phyloP scores from a whole-genome alignment of 2,329 filamentous ascomycete genomes.

The Alternaria infectoria region DNA sequence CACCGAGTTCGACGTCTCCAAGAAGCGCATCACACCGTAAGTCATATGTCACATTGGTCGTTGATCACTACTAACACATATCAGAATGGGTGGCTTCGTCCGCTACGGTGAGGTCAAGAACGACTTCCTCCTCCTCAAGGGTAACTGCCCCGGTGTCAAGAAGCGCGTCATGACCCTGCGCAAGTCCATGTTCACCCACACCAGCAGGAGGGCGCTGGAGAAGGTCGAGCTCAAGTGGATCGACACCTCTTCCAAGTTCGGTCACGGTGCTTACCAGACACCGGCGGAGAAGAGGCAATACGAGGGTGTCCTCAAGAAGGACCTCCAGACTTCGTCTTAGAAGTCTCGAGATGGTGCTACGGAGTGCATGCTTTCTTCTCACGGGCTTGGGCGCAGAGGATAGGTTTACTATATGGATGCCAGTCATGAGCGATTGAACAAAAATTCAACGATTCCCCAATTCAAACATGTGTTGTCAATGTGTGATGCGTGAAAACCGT shows the following conservation, averaged over 20 bases:
- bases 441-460: slow-evolving; percentile 50
- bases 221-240: slow-evolving; percentile 99
- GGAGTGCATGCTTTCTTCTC: slow-evolving; percentile 43
- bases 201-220: slow-evolving; percentile 92
- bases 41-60: slow-evolving; percentile 52
- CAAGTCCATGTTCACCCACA: slow-evolving; percentile 99
- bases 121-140: slow-evolving; percentile 98
- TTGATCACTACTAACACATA: slow-evolving; percentile 46
- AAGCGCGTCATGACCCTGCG: slow-evolving; percentile 99
- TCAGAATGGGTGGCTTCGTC: slow-evolving; percentile 97
- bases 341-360: slow-evolving; percentile 30
- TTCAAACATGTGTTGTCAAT: slow-evolving; percentile 20
- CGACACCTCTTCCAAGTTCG: slow-evolving; percentile 99
- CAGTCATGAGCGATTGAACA: slow-evolving; percentile 40
- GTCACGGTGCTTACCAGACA: slow-evolving; percentile 99
- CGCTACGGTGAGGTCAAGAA: slow-evolving; percentile 99
- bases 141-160: slow-evolving; percentile 96
- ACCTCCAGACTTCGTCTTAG: slow-evolving; percentile 67
- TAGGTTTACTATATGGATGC: slow-evolving; percentile 43
- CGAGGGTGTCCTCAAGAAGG: slow-evolving; percentile 99
- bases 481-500: not conserved
- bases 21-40: slow-evolving; percentile 99
- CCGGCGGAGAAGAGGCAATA: slow-evolving; percentile 96
- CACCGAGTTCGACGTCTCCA: slow-evolving; percentile 94
- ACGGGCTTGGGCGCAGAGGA: slow-evolving; percentile 47